Evolutionary conservation across 805 yeast species (phyloP).

Genomic region (Blastobotrys parvus): DNA sequence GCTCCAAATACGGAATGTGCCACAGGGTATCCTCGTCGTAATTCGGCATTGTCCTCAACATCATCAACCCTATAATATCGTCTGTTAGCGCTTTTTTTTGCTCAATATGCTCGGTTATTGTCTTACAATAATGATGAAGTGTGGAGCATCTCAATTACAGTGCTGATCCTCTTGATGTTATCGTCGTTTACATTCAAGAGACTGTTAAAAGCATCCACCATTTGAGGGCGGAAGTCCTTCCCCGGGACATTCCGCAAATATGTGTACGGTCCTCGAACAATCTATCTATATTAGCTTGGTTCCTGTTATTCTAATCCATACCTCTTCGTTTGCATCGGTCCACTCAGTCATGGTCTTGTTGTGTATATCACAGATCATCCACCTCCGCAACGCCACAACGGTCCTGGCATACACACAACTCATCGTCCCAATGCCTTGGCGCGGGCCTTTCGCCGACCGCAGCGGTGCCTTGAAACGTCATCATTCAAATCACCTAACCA

Average conservation of each 20-base stretch:
- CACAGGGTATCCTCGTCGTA: conserved; percentile 70
- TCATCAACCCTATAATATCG: conserved; percentile 57
- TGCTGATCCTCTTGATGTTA: conserved; percentile 34
- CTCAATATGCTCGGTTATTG: no score
- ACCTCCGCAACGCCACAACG: no score
- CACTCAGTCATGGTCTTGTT: background rate
- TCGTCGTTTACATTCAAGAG: conserved; percentile 37
- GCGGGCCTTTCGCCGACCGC: no score
- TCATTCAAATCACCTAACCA: no score
- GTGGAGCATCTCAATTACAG: conserved; percentile 53
- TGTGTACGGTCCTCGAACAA: conserved; percentile 38
- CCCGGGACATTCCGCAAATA: conserved; percentile 47
- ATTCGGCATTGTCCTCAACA: conserved; percentile 68
- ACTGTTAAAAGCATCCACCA: conserved; percentile 48
- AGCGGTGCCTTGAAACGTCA: no score
- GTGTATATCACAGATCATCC: no score
- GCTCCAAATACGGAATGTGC: conserved; percentile 73
- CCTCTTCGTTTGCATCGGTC: background rate
- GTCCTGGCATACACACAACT: no score
- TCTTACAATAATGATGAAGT: conserved; percentile 48
- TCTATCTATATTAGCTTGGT: conserved; percentile 9
- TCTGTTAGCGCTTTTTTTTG: background rate
- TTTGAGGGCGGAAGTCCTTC: conserved; percentile 42
- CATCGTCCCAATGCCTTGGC: no score
- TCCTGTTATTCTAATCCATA: no score